Evolutionary conservation across 192 early-diverging fungal genomes (phyloP).

Genomic region (Jimgerdemannia lactiflua): DNA sequence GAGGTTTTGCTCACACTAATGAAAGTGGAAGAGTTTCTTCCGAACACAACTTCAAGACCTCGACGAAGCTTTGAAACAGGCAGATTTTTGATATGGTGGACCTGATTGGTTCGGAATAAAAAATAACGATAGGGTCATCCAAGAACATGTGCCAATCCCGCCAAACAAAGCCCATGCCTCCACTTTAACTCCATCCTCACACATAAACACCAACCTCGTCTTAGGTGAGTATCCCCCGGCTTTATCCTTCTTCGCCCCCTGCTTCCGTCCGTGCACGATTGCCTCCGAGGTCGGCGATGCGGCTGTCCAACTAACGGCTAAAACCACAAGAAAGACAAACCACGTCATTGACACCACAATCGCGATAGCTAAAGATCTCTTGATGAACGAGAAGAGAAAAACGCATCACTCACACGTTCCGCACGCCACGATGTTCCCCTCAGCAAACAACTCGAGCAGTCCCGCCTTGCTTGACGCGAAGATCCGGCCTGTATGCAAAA

Average conservation of each 20-base stretch:
- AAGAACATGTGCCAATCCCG: no score
- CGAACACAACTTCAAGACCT: background rate
- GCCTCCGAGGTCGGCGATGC: conserved; percentile 26
- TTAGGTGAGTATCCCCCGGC: conserved; percentile 15
- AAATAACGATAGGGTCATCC: no score
- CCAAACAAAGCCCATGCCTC: no score
- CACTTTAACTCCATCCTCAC: no score
- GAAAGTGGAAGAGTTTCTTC: background rate
- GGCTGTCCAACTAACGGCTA: conserved; percentile 21
- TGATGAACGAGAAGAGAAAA: conserved; percentile 2
- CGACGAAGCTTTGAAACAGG: conserved; percentile 1
- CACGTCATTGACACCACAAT: background rate
- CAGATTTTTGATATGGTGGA: conserved; percentile 3
- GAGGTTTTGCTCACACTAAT: background rate
- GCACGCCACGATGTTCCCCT: conserved; percentile 13
- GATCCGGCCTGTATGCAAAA: background rate
- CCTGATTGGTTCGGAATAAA: background rate
- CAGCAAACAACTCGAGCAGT: background rate
- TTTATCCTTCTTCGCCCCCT: conserved; percentile 26
- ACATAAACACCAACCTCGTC: conserved; percentile 19
- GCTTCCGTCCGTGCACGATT: conserved; percentile 29
- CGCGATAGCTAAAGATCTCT: no score
- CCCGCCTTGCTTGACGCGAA: background rate
- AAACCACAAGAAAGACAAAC: background rate
- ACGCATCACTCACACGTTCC: conserved; percentile 11